Evolutionary conservation across 257 asterid species (phyloP).

Genomic region (Anisodus acutangulus): DNA sequence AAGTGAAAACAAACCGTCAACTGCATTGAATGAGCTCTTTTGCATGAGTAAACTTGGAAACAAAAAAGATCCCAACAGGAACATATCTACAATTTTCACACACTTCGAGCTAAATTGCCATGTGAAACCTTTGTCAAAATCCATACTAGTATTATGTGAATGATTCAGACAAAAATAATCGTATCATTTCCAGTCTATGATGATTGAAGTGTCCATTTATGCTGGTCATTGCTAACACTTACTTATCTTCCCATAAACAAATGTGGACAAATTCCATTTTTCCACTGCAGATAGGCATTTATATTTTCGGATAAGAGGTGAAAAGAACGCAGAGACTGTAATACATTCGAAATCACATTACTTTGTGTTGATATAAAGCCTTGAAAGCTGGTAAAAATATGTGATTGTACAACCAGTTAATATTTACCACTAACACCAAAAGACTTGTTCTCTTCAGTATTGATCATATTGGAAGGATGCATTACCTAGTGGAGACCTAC

Average conservation of each 20-base stretch:
- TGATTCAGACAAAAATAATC: neutral
- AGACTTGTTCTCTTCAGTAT: neutral
- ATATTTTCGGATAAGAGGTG: conserved; percentile 9
- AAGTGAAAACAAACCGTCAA: neutral
- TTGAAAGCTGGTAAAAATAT: neutral
- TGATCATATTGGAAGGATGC: neutral
- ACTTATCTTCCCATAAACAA: neutral
- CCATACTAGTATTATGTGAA: neutral
- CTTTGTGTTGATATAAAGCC: neutral
- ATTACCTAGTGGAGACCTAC: neutral
- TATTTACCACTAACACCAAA: neutral
- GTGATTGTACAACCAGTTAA: conserved; percentile 17
- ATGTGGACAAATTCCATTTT: neutral
- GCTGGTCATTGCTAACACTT: neutral
- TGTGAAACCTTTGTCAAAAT: neutral
- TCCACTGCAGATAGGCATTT: neutral
- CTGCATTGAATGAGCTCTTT: neutral
- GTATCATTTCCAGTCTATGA: neutral
- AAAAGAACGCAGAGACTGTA: neutral
- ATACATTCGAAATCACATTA: neutral
- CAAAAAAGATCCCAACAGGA: neutral
- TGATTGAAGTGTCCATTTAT: neutral
- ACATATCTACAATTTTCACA: too few relatives aligned
- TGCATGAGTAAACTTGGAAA: neutral
- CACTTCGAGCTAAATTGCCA: neutral